phyloP scores from a whole-genome alignment of 1,139 yeast genomes.

The Zygoascus meyerae region DNA sequence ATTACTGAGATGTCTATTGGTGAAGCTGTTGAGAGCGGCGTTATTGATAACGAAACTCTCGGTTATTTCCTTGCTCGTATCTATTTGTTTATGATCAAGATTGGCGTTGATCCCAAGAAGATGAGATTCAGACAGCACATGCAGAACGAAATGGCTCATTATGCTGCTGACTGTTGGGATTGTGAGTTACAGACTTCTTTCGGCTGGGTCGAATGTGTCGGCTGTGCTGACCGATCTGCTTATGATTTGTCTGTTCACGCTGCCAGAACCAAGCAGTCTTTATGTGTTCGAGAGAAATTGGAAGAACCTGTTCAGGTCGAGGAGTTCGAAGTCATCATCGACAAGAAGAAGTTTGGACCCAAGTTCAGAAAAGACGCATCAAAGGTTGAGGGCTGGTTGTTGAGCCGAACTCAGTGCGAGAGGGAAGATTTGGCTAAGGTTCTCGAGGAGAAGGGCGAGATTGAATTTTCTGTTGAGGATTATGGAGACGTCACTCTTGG shows the following conservation, averaged over 20 bases:
- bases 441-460: conserved; percentile 57
- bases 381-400: conserved; percentile 75
- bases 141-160: conserved; percentile 99
- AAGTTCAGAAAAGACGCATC: conserved; percentile 96
- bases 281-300: conserved; percentile 87
- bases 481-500: conserved; percentile 66
- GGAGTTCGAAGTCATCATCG: conserved; percentile 73
- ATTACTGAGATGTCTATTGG: conserved; percentile 65
- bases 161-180: conserved; percentile 99
- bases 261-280: conserved; percentile 88
- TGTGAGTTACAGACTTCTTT: conserved; percentile 93
- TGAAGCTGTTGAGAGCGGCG: conserved; percentile 79
- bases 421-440: conserved; percentile 71
- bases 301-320: conserved; percentile 81
- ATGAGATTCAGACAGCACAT: conserved; percentile 98
- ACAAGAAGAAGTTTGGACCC: conserved; percentile 96
- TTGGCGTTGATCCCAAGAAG: conserved; percentile 81
- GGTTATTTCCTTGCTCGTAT: conserved; percentile 97
- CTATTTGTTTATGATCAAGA: conserved; percentile 71
- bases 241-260: conserved; percentile 95
- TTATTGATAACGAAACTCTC: conserved; percentile 94
- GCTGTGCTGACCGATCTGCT: conserved; percentile 99
- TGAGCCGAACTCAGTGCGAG: conserved; percentile 76
- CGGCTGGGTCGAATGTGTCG: conserved; percentile 99
- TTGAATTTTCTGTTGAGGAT: conserved; percentile 56